These are phyloP conservation scores for Apiospora pterosperma DNA, from an alignment of 2,329 filamentous ascomycete species.

Conservation along the genomic window DNA sequence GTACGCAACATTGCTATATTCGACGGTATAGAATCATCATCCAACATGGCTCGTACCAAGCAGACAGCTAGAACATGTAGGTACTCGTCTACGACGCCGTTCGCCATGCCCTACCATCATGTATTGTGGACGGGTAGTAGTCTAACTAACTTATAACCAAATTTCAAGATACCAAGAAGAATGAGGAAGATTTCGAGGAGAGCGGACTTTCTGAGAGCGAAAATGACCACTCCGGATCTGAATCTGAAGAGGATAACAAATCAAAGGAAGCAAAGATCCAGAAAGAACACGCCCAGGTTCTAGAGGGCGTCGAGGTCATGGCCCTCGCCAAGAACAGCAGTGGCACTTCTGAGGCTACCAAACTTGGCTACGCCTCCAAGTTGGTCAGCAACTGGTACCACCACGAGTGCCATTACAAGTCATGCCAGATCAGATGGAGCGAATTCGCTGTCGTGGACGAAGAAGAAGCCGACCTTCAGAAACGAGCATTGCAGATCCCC, in stretches of 20 bases:
- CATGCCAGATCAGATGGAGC: conserved; percentile 26
- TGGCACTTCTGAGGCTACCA: conserved; percentile 8
- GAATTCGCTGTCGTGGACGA: conserved; percentile 24
- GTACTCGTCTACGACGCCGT: not conserved
- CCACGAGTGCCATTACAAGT: conserved; percentile 19
- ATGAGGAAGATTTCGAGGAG: not conserved
- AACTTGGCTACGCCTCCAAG: conserved; percentile 11
- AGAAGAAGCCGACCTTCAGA: conserved; percentile 20
- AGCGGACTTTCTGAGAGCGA: not conserved
- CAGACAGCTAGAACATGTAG: conserved; percentile 1
- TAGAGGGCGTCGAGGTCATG: conserved; percentile 10
- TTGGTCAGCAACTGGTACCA: conserved; percentile 18
- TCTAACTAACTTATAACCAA: not conserved
- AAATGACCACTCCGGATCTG: not conserved
- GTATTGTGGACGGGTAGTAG: not conserved
- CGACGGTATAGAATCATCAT: no score
- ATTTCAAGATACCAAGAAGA: not conserved
- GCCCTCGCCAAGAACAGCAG: conserved; percentile 7
- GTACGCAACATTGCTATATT: no score
- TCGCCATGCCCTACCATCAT: not conserved
- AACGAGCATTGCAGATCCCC: conserved; percentile 18
- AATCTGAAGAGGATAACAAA: not conserved
- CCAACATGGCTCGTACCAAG: conserved; percentile 4
- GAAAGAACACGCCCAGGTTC: conserved; percentile 5
- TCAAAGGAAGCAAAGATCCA: not conserved